These are phyloP conservation scores for Cetradonia linearis DNA, from an alignment of 495 filamentous ascomycete species.

Conservation along the genomic window DNA sequence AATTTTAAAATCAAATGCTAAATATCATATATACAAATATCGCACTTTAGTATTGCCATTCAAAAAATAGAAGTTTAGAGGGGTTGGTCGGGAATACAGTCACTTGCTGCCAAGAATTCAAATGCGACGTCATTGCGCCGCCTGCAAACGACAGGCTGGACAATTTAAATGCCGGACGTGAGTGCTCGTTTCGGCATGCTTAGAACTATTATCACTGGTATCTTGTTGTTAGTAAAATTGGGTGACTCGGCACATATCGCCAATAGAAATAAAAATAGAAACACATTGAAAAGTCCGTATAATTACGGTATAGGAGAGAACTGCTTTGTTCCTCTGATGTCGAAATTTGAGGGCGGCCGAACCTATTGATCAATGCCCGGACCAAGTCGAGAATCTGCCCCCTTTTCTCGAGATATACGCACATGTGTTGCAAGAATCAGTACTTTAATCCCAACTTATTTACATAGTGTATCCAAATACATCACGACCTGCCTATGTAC, in stretches of 20 bases:
- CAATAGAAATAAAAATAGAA: no score
- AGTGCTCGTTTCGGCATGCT: neutral
- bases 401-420: neutral
- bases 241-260: no score
- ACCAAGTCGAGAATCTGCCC: neutral
- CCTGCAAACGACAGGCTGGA: neutral
- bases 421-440: neutral
- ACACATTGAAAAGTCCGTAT: neutral
- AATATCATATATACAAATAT: no score
- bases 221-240: neutral
- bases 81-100: no score
- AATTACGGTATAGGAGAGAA: no score
- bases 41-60: no score
- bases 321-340: no score
- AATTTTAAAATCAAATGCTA: no score
- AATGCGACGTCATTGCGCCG: no score
- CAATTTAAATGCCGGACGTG: neutral
- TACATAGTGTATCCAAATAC: neutral
- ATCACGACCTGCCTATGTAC: neutral
- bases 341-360: neutral
- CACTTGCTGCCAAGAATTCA: no score
- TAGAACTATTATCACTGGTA: neutral
- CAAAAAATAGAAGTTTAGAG: no score
- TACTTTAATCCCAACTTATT: neutral
- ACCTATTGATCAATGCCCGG: neutral